Conservation (phyloP, 257 asterid genomes). For the Solanum lycopersicoides region DNA sequence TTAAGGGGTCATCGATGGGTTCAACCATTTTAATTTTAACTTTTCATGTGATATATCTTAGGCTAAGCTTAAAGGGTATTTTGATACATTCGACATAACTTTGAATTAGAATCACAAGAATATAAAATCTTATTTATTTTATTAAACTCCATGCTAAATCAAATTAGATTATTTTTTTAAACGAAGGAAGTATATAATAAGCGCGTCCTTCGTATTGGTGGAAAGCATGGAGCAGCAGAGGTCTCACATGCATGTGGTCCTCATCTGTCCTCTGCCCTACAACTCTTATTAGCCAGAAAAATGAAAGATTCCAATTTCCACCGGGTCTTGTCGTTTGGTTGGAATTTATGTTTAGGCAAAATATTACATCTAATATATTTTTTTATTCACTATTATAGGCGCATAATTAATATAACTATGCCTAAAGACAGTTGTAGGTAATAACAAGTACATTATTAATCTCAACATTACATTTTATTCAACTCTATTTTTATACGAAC, state of each 20-base stretch:
- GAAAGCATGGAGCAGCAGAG: neutral
- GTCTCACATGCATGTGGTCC: neutral
- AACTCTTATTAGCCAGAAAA: neutral
- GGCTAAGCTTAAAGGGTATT: too few species aligned
- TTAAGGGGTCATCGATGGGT: too few species aligned
- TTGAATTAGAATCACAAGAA: too few species aligned
- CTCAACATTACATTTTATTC: too few species aligned
- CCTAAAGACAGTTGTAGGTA: too few species aligned
- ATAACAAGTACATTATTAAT: too few species aligned
- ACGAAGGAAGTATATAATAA: neutral
- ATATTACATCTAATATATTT: neutral
- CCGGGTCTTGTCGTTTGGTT: neutral
- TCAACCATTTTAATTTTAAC: too few species aligned
- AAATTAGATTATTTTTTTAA: too few species aligned
- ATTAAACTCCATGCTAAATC: too few species aligned
- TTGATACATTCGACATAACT: too few species aligned
- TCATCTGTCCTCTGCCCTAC: neutral
- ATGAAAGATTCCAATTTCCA: neutral
- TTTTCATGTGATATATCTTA: neutral
- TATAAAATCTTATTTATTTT: too few species aligned
- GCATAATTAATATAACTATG: neutral
- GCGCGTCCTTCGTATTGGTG: neutral
- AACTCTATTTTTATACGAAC: too few species aligned
- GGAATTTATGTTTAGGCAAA: neutral
- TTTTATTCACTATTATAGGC: neutral